Evolutionary conservation across 352 stramenopile genomes (phyloP).

Genomic region (Blastocystis sp.): DNA sequence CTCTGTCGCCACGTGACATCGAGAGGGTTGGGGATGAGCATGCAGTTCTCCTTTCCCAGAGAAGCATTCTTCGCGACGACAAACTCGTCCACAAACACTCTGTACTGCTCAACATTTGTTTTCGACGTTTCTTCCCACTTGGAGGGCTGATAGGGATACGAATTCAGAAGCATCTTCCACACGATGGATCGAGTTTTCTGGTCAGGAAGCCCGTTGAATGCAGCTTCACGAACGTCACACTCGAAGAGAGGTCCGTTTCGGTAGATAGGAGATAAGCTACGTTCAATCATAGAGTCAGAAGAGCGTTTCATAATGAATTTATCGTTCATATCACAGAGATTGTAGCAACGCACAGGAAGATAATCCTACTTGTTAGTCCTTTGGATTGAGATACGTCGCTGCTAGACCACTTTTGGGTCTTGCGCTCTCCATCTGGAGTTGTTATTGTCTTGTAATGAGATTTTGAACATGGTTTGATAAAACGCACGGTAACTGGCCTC

Average conservation of each 20-base stretch:
- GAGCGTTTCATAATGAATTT: neutral
- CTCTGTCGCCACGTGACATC: neutral
- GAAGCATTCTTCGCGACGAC: neutral
- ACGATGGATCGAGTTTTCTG: neutral
- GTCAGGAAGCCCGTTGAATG: conserved; percentile 55
- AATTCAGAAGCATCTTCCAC: conserved; percentile 60
- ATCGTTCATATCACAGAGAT: neutral
- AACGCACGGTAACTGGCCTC: conserved; percentile 41
- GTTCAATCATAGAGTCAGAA: neutral
- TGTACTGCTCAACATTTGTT: conserved; percentile 48
- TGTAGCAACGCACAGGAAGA: conserved; percentile 29
- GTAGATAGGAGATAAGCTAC: neutral
- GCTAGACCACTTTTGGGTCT: neutral
- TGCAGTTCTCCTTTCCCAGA: conserved; percentile 18
- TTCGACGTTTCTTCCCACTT: conserved; percentile 56
- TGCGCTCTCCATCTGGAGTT: neutral
- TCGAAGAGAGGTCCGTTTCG: conserved; percentile 48
- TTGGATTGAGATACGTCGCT: neutral
- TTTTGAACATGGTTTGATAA: neutral
- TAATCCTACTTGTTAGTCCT: neutral
- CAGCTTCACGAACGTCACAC: conserved; percentile 47
- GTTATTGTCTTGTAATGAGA: neutral
- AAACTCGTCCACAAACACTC: conserved; percentile 60
- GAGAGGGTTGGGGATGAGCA: conserved; percentile 30
- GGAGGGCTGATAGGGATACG: conserved; percentile 31